Percentiles rank a stretch among this genome's conserved stretches.
Evolutionary conservation across 1,139 yeast species (phyloP).

Genomic region (Candida tunisiensis): DNA sequence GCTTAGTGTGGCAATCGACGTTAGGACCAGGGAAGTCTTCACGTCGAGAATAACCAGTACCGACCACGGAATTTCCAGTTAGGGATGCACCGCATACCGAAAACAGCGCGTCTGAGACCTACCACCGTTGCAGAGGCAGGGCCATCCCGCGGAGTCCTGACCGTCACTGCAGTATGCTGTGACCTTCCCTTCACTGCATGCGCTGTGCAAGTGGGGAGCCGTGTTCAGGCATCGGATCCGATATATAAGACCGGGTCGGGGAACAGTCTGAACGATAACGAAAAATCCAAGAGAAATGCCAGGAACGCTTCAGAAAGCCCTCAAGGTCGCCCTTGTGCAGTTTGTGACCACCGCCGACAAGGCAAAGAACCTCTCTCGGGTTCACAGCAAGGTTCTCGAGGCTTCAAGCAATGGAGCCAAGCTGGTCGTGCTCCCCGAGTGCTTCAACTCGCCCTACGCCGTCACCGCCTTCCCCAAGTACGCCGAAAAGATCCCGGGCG

Average conservation of each 20-base stretch:
- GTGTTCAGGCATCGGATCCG: background rate
- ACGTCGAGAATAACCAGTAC: too few relatives aligned
- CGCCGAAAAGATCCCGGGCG: conserved; percentile 58
- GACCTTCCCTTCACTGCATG: too few relatives aligned
- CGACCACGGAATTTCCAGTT: too few relatives aligned
- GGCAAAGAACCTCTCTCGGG: conserved; percentile 41
- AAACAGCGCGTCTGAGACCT: too few relatives aligned
- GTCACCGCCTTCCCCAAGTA: conserved; percentile 74
- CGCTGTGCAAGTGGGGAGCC: too few relatives aligned
- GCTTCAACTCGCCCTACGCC: conserved; percentile 91
- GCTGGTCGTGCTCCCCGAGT: conserved; percentile 64
- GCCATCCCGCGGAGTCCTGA: too few relatives aligned
- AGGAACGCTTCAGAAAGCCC: conserved; percentile 16
- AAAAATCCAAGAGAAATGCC: too few relatives aligned
- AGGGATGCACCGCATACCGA: too few relatives aligned
- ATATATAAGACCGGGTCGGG: background rate
- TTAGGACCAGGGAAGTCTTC: too few relatives aligned
- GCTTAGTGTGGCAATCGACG: too few relatives aligned
- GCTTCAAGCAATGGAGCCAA: conserved; percentile 32
- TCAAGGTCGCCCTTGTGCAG: conserved; percentile 63
- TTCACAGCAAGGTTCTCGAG: conserved; percentile 32
- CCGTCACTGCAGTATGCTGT: too few relatives aligned
- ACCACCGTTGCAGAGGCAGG: too few relatives aligned
- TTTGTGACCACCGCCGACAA: conserved; percentile 60
- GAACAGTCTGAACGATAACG: background rate